These are phyloP conservation scores for Plasmodium yoelii DNA, from an alignment of 169 alveolate species.

Conservation along the genomic window DNA sequence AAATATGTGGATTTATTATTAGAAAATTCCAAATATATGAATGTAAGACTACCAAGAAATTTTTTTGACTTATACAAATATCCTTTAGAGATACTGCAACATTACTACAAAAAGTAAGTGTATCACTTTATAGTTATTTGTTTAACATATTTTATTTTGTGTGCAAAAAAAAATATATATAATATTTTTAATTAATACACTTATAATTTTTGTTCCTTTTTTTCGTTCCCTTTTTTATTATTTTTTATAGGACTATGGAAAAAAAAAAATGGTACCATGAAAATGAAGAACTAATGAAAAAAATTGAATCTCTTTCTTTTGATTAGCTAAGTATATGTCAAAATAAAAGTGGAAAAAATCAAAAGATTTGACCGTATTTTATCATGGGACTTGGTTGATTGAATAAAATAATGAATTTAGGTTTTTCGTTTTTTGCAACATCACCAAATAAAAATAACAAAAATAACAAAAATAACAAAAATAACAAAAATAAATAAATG, in stretches of 20 bases:
- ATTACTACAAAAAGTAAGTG: constrained; percentile 62
- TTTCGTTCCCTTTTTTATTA: background rate
- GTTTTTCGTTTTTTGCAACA: too few relatives aligned
- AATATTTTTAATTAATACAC: too few relatives aligned
- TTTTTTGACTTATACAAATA: constrained; percentile 51
- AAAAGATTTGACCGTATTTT: background rate
- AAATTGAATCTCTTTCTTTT: constrained; percentile 63
- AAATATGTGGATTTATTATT: constrained; percentile 47
- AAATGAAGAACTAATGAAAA: constrained; percentile 70
- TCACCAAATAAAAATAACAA: too few relatives aligned
- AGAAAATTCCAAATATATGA: constrained; percentile 73
- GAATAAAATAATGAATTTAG: too few relatives aligned
- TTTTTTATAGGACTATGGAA: constrained; percentile 63
- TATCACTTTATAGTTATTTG: background rate
- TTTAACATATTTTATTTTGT: too few relatives aligned
- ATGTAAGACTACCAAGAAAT: constrained; percentile 53
- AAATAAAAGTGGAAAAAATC: background rate
- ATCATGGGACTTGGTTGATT: too few relatives aligned
- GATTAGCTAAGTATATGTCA: background rate
- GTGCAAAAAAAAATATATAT: too few relatives aligned
- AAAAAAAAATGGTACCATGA: constrained; percentile 75
- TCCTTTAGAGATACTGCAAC: constrained; percentile 37
- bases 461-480: too few relatives aligned
- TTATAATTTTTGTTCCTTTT: background rate
- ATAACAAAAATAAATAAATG: too few relatives aligned